Conservation (phyloP, 169 alveolate species). For the Theileria orientalis region DNA sequence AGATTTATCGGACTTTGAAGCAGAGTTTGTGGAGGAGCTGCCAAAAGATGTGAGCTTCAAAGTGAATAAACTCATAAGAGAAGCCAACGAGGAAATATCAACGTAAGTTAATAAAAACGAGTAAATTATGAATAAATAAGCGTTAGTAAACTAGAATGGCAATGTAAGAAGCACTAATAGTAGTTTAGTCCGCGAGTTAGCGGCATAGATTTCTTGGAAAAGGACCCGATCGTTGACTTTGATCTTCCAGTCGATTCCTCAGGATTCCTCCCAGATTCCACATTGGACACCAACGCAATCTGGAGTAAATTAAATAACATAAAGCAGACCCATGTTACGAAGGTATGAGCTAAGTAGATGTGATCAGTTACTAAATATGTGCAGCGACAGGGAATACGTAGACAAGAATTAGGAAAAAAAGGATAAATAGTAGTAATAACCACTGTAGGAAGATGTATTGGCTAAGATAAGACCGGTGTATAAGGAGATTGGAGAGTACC, state of each 20-base stretch:
- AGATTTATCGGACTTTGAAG: constrained; percentile 60
- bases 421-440: not conserved
- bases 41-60: constrained; percentile 43
- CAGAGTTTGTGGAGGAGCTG: constrained; percentile 58
- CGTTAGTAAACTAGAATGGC: constrained; percentile 12
- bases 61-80: constrained; percentile 43
- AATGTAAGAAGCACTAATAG: not conserved
- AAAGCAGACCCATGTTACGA: not conserved
- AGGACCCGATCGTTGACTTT: constrained; percentile 34
- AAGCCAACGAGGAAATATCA: constrained; percentile 31
- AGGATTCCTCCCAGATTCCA: constrained; percentile 58
- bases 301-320: constrained; percentile 18
- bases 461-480: constrained; percentile 30
- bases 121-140: constrained; percentile 32
- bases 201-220: constrained; percentile 46
- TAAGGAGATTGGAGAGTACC: constrained; percentile 46
- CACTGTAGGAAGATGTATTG: constrained; percentile 14
- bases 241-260: constrained; percentile 19
- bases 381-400: too few relatives aligned
- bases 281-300: constrained; percentile 14
- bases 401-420: not conserved
- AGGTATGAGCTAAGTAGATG: not conserved
- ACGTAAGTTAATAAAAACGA: constrained; percentile 16
- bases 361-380: too few relatives aligned
- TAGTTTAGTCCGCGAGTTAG: not conserved